These are phyloP conservation scores for Teratosphaeria destructans DNA, from an alignment of 2,329 filamentous ascomycete genomes.

Conservation along the genomic window DNA sequence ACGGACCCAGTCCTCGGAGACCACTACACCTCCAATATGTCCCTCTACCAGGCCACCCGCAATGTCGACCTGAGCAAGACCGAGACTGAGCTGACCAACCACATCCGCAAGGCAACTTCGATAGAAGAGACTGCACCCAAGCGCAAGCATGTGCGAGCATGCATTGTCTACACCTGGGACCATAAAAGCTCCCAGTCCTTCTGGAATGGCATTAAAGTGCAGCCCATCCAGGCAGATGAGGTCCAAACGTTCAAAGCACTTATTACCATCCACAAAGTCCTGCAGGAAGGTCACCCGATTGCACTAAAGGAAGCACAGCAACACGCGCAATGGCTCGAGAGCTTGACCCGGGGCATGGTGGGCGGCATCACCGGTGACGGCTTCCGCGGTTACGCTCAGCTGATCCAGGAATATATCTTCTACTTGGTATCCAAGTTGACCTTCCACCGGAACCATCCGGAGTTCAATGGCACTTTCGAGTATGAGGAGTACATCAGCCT, in stretches of 20 bases:
- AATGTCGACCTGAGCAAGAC: constrained; percentile 56
- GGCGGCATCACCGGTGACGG: constrained; percentile 67
- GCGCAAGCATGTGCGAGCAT: constrained; percentile 93
- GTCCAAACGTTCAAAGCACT: constrained; percentile 98
- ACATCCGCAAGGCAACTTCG: constrained; percentile 55
- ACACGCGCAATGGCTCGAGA: constrained; percentile 85
- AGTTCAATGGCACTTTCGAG: constrained; percentile 98
- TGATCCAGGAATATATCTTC: constrained; percentile 95
- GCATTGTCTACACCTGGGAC: constrained; percentile 99
- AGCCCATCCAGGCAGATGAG: constrained; percentile 96
- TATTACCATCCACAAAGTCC: constrained; percentile 92
- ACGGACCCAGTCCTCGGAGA: neutral
- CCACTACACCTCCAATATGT: constrained; percentile 6
- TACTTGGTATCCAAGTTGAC: constrained; percentile 87
- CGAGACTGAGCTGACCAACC: constrained; percentile 54
- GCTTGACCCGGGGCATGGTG: constrained; percentile 69
- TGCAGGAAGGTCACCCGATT: constrained; percentile 89
- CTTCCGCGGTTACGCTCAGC: constrained; percentile 60
- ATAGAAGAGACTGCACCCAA: constrained; percentile 56
- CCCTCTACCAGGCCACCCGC: constrained; percentile 36
- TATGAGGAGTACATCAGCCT: constrained; percentile 98
- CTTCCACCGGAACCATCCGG: constrained; percentile 94
- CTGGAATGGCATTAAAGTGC: constrained; percentile 98
- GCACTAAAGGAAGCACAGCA: constrained; percentile 80
- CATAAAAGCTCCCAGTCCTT: constrained; percentile 92